A percentile compares a stretch with the other conserved stretches of the same genome.
phyloP scores from a whole-genome alignment of 306 rosid species.

The Trifolium repens region DNA sequence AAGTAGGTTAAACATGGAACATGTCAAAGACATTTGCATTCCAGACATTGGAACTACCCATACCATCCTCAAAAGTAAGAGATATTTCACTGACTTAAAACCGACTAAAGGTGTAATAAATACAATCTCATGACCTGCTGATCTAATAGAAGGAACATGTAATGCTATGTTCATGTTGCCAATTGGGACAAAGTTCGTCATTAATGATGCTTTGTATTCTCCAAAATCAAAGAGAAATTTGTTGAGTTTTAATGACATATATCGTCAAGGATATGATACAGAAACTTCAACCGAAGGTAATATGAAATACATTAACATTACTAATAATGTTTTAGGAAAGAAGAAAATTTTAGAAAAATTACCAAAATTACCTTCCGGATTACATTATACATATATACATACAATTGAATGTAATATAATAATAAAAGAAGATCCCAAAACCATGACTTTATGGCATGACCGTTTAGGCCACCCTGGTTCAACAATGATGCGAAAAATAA shows the following conservation, averaged over 20 bases:
- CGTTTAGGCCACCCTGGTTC: neutral
- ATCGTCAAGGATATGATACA: too few relatives aligned
- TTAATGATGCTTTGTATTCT: neutral
- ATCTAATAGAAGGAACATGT: neutral
- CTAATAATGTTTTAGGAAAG: too few relatives aligned
- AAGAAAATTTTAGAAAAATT: too few relatives aligned
- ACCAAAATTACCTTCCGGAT: too few relatives aligned
- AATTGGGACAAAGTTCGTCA: too few relatives aligned
- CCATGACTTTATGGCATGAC: neutral
- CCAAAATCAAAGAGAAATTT: neutral
- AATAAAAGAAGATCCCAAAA: neutral
- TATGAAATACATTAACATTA: too few relatives aligned
- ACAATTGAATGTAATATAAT: neutral
- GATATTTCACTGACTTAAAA: too few relatives aligned
- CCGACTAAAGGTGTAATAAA: too few relatives aligned
- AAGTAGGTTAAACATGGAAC: neutral
- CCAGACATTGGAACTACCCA: neutral
- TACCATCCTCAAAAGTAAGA: neutral
- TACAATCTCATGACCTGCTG: neutral
- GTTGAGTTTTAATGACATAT: too few relatives aligned
- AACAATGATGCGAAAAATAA: neutral
- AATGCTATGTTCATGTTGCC: too few relatives aligned
- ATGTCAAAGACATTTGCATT: neutral
- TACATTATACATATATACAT: neutral
- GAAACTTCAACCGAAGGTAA: too few relatives aligned